A percentile compares a stretch with the other conserved stretches of the same genome.
Evolutionary conservation across 192 early-diverging fungal species (phyloP).

Genomic region (Coemansia sp.): DNA sequence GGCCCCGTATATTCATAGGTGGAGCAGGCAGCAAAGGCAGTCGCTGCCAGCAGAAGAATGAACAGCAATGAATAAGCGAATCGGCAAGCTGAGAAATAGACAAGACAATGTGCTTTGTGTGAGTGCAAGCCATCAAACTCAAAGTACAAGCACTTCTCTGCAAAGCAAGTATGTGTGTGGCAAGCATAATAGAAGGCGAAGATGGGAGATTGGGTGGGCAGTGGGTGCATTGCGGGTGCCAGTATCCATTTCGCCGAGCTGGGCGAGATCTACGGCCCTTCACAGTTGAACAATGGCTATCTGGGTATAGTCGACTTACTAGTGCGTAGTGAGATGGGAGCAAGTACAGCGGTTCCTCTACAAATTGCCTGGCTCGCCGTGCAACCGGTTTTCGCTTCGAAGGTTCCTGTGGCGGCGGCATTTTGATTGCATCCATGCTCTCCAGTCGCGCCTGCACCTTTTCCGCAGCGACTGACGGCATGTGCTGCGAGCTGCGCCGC

Average conservation of each 20-base stretch:
- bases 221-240: neutral
- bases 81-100: no score
- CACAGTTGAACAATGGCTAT: no score
- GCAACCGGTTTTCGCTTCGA: constrained; percentile 36
- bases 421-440: neutral
- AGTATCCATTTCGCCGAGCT: neutral
- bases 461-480: neutral
- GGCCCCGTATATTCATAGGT: no score
- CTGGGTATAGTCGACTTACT: no score
- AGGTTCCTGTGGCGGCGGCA: neutral
- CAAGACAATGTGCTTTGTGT: no score
- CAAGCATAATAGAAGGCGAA: neutral
- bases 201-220: neutral
- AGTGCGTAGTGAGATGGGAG: constrained; percentile 37
- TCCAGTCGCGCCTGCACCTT: neutral
- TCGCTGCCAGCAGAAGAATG: no score
- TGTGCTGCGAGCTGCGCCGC: neutral
- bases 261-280: no score
- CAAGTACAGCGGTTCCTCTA: constrained; percentile 48
- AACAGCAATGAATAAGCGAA: no score
- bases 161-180: no score
- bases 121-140: no score
- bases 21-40: no score
- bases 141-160: no score
- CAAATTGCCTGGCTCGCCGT: constrained; percentile 40